Conservation (phyloP, 805 yeast genomes). For the Myxozyma geophila region DNA sequence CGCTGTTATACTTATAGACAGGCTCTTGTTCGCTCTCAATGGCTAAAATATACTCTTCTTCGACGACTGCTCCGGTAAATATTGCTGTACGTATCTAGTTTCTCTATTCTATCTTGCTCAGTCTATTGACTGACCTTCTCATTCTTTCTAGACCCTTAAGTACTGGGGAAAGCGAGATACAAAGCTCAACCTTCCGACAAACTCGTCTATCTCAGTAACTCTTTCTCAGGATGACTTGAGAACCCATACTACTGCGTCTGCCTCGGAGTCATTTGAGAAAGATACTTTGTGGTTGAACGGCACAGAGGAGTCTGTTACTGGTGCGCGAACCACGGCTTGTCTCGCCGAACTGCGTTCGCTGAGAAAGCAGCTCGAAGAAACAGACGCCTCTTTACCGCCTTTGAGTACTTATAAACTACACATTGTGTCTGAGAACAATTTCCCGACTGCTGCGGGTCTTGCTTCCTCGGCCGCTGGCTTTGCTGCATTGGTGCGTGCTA, state of each 20-base stretch:
- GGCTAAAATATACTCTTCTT: conserved; percentile 59
- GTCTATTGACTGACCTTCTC: background rate
- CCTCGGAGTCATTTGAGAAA: conserved; percentile 57
- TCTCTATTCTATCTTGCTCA: background rate
- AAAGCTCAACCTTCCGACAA: conserved; percentile 87
- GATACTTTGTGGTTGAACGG: conserved; percentile 89
- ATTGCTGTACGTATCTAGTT: conserved; percentile 71
- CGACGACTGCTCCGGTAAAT: conserved; percentile 95
- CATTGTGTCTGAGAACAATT: conserved; percentile 91
- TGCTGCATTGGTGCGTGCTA: conserved; percentile 91
- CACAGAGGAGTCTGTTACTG: conserved; percentile 68
- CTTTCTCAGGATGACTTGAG: conserved; percentile 87
- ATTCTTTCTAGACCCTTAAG: conserved; percentile 69
- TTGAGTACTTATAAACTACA: conserved; percentile 68
- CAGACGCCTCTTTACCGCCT: conserved; percentile 58
- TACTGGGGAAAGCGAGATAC: conserved; percentile 99
- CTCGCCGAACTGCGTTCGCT: conserved; percentile 71
- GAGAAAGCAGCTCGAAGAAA: conserved; percentile 63
- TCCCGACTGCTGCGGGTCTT: conserved; percentile 98
- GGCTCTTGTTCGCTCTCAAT: background rate
- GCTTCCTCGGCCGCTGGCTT: conserved; percentile 99
- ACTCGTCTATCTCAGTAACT: conserved; percentile 94
- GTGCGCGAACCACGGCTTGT: conserved; percentile 61
- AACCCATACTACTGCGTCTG: conserved; percentile 87
- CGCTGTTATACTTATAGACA: background rate